Base-by-base conservation (phyloP, 768 basidiomycete genomes). In the Xanthoconium purpureum region DNA sequence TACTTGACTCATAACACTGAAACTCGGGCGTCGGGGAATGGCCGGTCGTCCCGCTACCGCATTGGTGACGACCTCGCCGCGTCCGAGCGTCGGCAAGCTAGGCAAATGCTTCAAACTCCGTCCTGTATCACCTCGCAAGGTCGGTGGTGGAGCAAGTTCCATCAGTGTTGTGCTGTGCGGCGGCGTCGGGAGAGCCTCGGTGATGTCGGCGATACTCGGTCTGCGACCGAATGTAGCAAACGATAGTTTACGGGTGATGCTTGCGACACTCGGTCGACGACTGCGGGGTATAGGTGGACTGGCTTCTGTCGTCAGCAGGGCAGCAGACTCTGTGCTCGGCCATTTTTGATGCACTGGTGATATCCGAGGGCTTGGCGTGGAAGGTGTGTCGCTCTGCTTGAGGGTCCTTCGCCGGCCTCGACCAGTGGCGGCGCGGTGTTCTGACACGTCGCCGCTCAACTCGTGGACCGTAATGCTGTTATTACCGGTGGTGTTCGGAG, bases 191-290 rank as follows among this genome's bases (percentile, higher is more conserved):
- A 64, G 37, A 29, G 61, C 59, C 37, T 68, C 54, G 14, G 28
- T 48, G 48, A 66, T 51, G n/a, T 68, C 70, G 18, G 57, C 42
- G 20, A 63, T 15, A 11, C 69, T 72, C 2, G 61, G 63, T 51
- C 60, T 59, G 20, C 71, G 71, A 44, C 53, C 40, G 32, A 70
- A 70, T 24, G 60, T 62, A n/a, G 62, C 64, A 42, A 71, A 70
- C 12, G 69, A 72, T 15, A 72, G 38, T 50, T 70, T 71, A n/a
- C 66, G 70, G 4, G 69, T 70, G 42, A 70, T 69, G 30, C 66
- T 71, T 36, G 60, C 70, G 11, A 69, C 67, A 10, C 68, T 69
- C 10, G 67, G 68, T 20, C 70, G 52, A 48, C 63, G 66, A 32
- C 43, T 17, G 10, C 56, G 60, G 6, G 56, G 10, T 2, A 33